phyloP scores from a whole-genome alignment of 352 stramenopile species.

The Globisporangium cederbergense region DNA sequence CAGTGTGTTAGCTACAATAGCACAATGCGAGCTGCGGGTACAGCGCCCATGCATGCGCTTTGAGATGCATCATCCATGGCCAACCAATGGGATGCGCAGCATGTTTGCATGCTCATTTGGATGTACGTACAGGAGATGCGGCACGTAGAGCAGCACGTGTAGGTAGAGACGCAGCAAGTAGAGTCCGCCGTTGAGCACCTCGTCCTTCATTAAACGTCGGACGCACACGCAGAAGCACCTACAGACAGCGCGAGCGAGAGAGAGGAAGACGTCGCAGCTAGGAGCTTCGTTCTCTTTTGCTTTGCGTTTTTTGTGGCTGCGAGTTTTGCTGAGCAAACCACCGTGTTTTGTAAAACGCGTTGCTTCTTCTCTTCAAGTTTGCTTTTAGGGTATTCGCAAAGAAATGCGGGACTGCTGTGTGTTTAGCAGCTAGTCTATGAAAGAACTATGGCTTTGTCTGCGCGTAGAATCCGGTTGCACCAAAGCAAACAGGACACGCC shows the following conservation, averaged over 20 bases:
- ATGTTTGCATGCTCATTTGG: not conserved
- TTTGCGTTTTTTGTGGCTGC: not conserved
- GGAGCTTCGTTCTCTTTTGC: not conserved
- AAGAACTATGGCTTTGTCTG: too few relatives aligned
- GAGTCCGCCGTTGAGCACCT: conserved; percentile 28
- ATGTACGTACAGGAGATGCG: conserved; percentile 53
- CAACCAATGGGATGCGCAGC: not conserved
- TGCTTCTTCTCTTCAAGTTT: too few relatives aligned
- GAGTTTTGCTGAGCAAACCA: too few relatives aligned
- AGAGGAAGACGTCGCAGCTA: too few relatives aligned
- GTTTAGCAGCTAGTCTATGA: too few relatives aligned
- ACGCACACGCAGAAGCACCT: not conserved
- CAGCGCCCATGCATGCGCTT: too few relatives aligned
- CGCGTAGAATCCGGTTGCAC: too few relatives aligned
- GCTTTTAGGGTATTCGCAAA: too few relatives aligned
- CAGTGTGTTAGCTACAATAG: not conserved
- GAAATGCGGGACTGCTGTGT: too few relatives aligned
- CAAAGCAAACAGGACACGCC: too few relatives aligned
- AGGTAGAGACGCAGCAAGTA: conserved; percentile 63
- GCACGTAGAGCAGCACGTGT: conserved; percentile 58
- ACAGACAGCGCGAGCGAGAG: not conserved
- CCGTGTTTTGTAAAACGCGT: too few relatives aligned
- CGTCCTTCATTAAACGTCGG: conserved; percentile 20
- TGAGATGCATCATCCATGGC: not conserved
- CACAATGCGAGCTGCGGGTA: not conserved